phyloP scores from a whole-genome alignment of 257 asterid genomes.

The Prunella vulgaris region DNA sequence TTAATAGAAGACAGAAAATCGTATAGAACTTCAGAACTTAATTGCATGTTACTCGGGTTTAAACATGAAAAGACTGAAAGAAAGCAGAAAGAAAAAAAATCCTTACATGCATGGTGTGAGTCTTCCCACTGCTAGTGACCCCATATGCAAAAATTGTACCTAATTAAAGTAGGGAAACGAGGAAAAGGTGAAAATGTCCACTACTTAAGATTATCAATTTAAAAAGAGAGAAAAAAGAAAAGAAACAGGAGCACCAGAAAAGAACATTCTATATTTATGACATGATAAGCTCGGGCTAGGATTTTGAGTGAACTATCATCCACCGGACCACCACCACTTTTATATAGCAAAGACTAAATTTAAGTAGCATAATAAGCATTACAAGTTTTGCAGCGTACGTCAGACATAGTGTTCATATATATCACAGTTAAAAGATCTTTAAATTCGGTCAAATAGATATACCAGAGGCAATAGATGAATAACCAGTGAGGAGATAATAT shows the following conservation, averaged over 20 bases:
- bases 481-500: neutral
- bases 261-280: neutral
- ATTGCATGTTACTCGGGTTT: neutral
- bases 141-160: constrained; percentile 99
- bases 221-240: neutral
- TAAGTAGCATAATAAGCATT: neutral
- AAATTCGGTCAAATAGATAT: neutral
- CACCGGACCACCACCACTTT: constrained; percentile 2
- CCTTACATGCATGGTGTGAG: constrained; percentile 99
- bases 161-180: constrained; percentile 22
- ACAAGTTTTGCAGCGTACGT: neutral
- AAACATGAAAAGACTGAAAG: constrained; percentile 7
- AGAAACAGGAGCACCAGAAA: neutral
- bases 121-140: constrained; percentile 98
- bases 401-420: neutral
- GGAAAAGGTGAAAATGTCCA: constrained; percentile 16
- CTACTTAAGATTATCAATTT: constrained; percentile 4
- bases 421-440: neutral
- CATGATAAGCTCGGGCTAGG: neutral
- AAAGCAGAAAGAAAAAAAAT: constrained; percentile 14
- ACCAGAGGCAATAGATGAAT: neutral
- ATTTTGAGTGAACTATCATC: constrained; percentile 4
- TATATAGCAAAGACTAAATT: neutral
- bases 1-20: neutral
- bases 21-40: constrained; percentile 4